Conservation (phyloP, 257 asterid genomes). For the Penstemon newberryi region DNA sequence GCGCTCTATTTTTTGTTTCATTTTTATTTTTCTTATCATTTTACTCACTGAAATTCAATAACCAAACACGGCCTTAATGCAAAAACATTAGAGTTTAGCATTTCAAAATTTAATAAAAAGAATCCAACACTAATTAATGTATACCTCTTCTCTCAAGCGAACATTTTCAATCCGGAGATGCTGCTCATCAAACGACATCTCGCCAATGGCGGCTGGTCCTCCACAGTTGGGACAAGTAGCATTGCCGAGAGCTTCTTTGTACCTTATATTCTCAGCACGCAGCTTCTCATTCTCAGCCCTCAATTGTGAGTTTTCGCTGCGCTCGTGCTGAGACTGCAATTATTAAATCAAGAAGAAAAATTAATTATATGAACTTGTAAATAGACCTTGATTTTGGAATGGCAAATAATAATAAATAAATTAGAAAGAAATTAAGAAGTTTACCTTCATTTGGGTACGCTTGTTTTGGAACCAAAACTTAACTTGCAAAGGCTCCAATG, state of each 20-base stretch:
- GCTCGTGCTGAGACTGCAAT: constrained; percentile 71
- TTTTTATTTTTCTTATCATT: too few species aligned
- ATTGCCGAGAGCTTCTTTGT: constrained; percentile 64
- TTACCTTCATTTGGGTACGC: constrained; percentile 63
- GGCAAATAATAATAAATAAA: background rate
- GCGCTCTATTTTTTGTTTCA: too few species aligned
- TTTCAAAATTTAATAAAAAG: too few species aligned
- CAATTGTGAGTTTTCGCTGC: constrained; percentile 65
- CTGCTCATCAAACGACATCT: constrained; percentile 83
- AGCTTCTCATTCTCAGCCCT: constrained; percentile 69
- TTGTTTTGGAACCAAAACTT: constrained; percentile 73
- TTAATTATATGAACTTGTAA: background rate
- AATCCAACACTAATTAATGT: too few species aligned
- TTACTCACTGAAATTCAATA: too few species aligned
- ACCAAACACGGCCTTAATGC: too few species aligned
- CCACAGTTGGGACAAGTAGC: constrained; percentile 86
- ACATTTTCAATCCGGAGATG: constrained; percentile 67
- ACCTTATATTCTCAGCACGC: constrained; percentile 65
- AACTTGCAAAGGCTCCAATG: constrained; percentile 54
- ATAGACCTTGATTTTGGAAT: background rate
- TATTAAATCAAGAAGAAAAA: background rate
- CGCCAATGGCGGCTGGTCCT: constrained; percentile 73
- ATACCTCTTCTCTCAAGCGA: constrained; percentile 78
- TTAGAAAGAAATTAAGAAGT: too few species aligned
- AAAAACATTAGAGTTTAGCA: too few species aligned